Base-by-base conservation (phyloP, 2,329 filamentous ascomycete species). In the Penicillium sp. region DNA sequence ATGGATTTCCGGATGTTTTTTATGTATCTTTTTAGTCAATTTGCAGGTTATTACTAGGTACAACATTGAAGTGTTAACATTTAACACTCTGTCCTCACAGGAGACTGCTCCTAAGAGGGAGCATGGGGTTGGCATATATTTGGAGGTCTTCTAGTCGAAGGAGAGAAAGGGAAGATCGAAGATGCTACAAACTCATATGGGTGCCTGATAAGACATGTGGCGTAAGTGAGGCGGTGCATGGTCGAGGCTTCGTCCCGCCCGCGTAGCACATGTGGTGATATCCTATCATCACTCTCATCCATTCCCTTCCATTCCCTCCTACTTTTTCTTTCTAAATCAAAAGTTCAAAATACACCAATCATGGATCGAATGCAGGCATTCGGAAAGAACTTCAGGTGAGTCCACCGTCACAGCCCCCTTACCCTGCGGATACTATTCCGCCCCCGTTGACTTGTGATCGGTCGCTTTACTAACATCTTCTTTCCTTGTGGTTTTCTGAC, bases 361-460 rank as follows among this genome's bases (percentile, higher is more conserved):
- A 90, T 90, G 87, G 86, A 89, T 73, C 88, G 88, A 75, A 80
- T 90, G 65, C 81, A 84, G 71, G 84, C 85, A 61, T 88, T 89
- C 71, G 86, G 87, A 70, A 89, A 89, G 82, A 89, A 84, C 77
- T 81, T 90, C 71, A 84, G 82, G 86, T 88, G 77, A 68, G 82
- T 70, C 50, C 48, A 56, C 47, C 62, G 50, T 56, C 65, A 59
- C 58, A 46, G 29, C 40, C 29, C 37, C 47, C 42, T 54, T 50
- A 58, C 54, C 31, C 29, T 48, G 35, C 45, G 27, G 46, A 52
- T 52, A 60, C 47, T 31, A 42, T 42, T 35, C 47, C 43, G 45
- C 54, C 48, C 61, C 59, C 58, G 50, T 53, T 50, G 53, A 54
- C 57, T 47, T 37, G 56, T 54, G 57, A 62, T 54, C 57, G 61